Percentiles rank a stretch among this genome's conserved stretches.
These are phyloP conservation scores for Boletus huronensis DNA, from an alignment of 768 basidiomycete genomes.

Conservation along the genomic window DNA sequence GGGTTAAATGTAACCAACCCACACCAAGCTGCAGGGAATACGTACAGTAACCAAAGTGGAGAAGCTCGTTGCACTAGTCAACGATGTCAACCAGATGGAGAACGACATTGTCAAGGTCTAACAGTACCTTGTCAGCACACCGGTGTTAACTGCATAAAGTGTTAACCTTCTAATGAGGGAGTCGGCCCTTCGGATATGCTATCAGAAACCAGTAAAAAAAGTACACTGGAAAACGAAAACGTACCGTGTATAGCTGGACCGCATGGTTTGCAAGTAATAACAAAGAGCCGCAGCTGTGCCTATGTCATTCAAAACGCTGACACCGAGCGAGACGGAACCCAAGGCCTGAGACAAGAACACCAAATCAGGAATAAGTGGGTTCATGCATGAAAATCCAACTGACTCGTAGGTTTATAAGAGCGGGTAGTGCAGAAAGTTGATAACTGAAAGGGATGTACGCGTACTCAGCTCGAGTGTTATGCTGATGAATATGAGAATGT, in stretches of 20 bases:
- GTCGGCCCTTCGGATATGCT: constrained; percentile 40
- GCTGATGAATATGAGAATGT: not conserved
- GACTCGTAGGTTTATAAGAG: constrained; percentile 46
- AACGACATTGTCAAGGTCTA: not conserved
- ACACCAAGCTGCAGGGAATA: not conserved
- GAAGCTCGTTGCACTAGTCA: constrained; percentile 32
- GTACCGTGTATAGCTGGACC: constrained; percentile 47
- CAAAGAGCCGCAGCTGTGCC: constrained; percentile 50
- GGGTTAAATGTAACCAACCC: not conserved
- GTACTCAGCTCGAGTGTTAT: not conserved
- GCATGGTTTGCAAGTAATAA: constrained; percentile 51
- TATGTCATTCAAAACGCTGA: constrained; percentile 50
- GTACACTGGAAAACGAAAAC: constrained; percentile 10
- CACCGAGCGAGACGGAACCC: constrained; percentile 46
- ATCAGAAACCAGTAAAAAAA: not conserved
- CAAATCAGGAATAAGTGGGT: not conserved
- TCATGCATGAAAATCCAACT: constrained; percentile 6
- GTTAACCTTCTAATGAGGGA: constrained; percentile 54
- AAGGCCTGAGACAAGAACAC: constrained; percentile 34
- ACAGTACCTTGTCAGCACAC: constrained; percentile 55
- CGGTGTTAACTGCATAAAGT: constrained; percentile 62
- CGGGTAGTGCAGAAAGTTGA: constrained; percentile 38
- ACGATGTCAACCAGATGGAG: not conserved
- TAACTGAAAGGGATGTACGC: constrained; percentile 30
- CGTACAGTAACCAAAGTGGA: constrained; percentile 56